Conservation (phyloP, 192 early-diverging fungal genomes). For the Gaertneriomyces sp. region DNA sequence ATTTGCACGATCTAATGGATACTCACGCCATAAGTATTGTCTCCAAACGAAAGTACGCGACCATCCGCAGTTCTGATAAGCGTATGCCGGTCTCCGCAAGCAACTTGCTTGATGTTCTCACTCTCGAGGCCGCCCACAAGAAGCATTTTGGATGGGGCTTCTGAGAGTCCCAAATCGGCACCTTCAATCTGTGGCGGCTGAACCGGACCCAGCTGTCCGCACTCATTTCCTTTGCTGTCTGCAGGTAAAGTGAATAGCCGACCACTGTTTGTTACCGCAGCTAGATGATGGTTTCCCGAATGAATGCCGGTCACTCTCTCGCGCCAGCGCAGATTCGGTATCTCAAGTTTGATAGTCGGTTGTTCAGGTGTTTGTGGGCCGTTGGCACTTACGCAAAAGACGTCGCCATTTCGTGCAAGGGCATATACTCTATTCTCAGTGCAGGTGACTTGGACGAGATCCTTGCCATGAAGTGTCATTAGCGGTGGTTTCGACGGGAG, state of each 20-base stretch:
- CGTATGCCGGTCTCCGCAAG: slow-evolving; percentile 36
- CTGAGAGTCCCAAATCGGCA: too few relatives aligned
- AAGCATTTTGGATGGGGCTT: neutral
- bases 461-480: slow-evolving; percentile 18
- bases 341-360: too few relatives aligned
- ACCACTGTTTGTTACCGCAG: slow-evolving; percentile 33
- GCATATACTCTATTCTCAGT: slow-evolving; percentile 19
- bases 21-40: slow-evolving; percentile 38
- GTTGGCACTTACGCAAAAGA: slow-evolving; percentile 2
- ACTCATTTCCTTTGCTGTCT: slow-evolving; percentile 15
- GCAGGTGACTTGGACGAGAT: slow-evolving; percentile 25
- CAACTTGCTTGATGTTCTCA: slow-evolving; percentile 25
- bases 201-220: slow-evolving; percentile 23
- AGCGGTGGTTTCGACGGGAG: neutral
- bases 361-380: neutral
- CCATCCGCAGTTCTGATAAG: slow-evolving; percentile 32
- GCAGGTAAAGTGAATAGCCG: slow-evolving; percentile 19
- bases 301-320: slow-evolving; percentile 25
- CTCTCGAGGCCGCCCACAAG: neutral
- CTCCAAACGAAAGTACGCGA: slow-evolving; percentile 37
- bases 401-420: slow-evolving; percentile 6
- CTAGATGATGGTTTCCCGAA: slow-evolving; percentile 30
- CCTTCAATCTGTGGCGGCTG: neutral
- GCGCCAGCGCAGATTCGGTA: neutral
- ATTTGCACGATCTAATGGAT: neutral